These are phyloP conservation scores for Massariosphaeria phaeospora DNA, from an alignment of 495 filamentous ascomycete genomes.

Conservation along the genomic window DNA sequence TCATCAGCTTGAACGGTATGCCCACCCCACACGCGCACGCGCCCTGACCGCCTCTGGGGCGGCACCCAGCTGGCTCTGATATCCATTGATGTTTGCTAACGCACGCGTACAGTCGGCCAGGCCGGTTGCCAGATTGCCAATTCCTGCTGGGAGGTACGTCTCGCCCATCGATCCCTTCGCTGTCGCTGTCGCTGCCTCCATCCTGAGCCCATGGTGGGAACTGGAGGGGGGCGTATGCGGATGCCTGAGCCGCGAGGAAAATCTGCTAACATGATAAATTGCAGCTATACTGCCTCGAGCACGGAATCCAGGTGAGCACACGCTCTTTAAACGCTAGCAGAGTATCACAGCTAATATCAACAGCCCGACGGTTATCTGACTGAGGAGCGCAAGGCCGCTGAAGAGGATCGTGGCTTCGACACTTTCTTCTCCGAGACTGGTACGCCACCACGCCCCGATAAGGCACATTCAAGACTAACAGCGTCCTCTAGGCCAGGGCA, in stretches of 20 bases:
- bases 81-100: slow-evolving; percentile 33
- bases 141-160: slow-evolving; percentile 98
- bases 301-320: slow-evolving; percentile 88
- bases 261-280: slow-evolving; percentile 16
- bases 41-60: slow-evolving; percentile 36
- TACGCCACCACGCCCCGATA: slow-evolving; percentile 45
- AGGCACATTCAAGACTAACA: slow-evolving; percentile 16
- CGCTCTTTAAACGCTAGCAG: no score
- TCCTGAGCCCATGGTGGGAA: no score
- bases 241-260: slow-evolving; percentile 14
- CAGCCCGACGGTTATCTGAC: slow-evolving; percentile 98
- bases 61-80: neutral
- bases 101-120: slow-evolving; percentile 77
- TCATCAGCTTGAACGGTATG: slow-evolving; percentile 98
- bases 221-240: slow-evolving; percentile 20
- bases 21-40: slow-evolving; percentile 32
- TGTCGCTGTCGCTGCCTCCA: neutral
- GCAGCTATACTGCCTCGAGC: slow-evolving; percentile 99
- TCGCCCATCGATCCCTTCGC: neutral
- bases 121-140: slow-evolving; percentile 99
- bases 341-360: no score
- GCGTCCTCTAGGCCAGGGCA: slow-evolving; percentile 72
- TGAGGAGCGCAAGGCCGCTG: slow-evolving; percentile 88
- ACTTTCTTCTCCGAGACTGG: slow-evolving; percentile 99
- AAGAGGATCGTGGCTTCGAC: slow-evolving; percentile 96